Evolutionary conservation across 2,329 filamentous ascomycete species (phyloP), one percentile per base, ranked within the genome.

Genomic region (Hypoxylon sp.): DNA sequence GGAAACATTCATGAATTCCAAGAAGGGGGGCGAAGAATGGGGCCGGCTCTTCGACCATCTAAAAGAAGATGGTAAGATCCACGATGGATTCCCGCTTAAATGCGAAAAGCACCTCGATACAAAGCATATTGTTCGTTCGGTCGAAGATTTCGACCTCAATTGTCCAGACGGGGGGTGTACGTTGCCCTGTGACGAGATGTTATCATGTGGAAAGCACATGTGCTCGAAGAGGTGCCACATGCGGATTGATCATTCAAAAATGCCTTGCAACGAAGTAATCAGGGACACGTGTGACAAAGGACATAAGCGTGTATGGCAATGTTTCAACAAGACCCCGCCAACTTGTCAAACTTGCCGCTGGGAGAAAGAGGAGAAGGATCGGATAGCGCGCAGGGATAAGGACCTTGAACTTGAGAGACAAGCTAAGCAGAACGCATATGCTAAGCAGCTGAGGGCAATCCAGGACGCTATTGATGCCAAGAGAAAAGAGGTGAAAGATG

Each of bases 1-100:
- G 45, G 70, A 80, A 0, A 91, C 88, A 0, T 91, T 90, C 57
- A 76, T 82, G 61, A 71, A 73, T 2, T 81, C 78, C 57, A 75
- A 75, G 17, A 86, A 84, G 62, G 84, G 84, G 1, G 75, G 73
- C 27, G 67, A 73, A 0, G 68, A 79, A 0, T 91, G 87, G 87
- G 57, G 57, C 0, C 74, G 74, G 0, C 79, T 89, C 15, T 80
- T 90, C 27, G 68, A 81, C 0, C 63, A 76, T 0, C 60, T 91
- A 13, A 82, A 80, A 40, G 59, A 71, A 0, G 72, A 76, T 1
- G 71, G 73, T 17, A 45, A 36, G 8, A 55, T 45, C 31, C 38
- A 62, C 8, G 55, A 60, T 20, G 62, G 62, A 13, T 55, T 63
- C 11, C 57, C 59, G 3, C 42, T 61, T 15, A 59, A 53, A 34